phyloP scores from a whole-genome alignment of 1,284 basidiomycete species.

The Inonotus obliquus region DNA sequence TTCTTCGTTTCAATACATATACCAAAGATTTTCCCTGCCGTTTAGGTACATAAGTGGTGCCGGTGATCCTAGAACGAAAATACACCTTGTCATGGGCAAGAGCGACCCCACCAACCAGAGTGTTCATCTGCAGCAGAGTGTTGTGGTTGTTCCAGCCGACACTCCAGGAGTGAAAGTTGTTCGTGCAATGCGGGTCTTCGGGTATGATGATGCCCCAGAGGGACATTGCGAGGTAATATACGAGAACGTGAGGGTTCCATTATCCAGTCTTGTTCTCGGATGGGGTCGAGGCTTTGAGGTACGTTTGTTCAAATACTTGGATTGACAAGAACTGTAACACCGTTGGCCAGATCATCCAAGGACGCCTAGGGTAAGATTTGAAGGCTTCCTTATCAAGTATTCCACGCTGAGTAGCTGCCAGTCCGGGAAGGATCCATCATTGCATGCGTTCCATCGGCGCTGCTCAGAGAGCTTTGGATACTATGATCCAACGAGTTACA shows the following conservation, averaged over 20 bases:
- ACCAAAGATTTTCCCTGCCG: conserved; percentile 2
- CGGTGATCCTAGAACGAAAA: conserved; percentile 84
- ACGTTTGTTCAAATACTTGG: neutral
- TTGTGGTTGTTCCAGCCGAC: conserved; percentile 89
- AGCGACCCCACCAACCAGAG: conserved; percentile 74
- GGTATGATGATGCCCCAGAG: conserved; percentile 93
- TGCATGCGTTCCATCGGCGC: conserved; percentile 96
- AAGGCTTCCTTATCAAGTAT: neutral
- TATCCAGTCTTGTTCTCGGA: conserved; percentile 81
- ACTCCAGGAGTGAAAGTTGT: conserved; percentile 85
- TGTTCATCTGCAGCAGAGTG: conserved; percentile 82
- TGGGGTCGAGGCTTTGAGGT: conserved; percentile 94
- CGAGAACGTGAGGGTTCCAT: conserved; percentile 87
- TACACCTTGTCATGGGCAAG: conserved; percentile 95
- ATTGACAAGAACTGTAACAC: neutral
- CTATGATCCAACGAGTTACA: conserved; percentile 89
- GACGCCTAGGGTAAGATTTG: conserved; percentile 77
- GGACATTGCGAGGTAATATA: conserved; percentile 96
- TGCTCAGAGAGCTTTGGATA: conserved; percentile 81
- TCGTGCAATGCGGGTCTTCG: conserved; percentile 89
- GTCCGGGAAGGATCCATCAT: conserved; percentile 95
- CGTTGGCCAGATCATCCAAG: conserved; percentile 81
- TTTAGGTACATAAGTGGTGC: conserved; percentile 94
- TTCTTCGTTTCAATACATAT: neutral
- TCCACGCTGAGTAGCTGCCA: conserved; percentile 27